These are phyloP conservation scores for Myxozyma kluyveri DNA, from an alignment of 805 yeast species.

Conservation along the genomic window DNA sequence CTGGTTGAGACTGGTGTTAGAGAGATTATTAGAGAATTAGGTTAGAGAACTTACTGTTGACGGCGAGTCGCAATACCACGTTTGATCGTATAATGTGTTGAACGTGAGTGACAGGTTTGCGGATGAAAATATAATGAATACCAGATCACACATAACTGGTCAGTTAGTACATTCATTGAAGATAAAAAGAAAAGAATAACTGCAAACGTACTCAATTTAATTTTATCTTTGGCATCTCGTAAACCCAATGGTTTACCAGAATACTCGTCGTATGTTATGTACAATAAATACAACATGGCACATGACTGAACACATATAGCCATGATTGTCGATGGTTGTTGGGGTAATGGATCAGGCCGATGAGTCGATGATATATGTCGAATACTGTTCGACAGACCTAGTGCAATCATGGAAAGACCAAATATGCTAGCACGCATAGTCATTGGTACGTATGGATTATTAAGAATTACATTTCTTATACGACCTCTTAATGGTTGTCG, in stretches of 20 bases:
- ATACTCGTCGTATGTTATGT: conserved; percentile 88
- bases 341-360: conserved; percentile 44
- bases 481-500: conserved; percentile 51
- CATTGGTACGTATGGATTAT: conserved; percentile 79
- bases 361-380: conserved; percentile 37
- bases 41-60: neutral
- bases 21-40: neutral
- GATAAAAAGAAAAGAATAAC: neutral
- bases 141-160: conserved; percentile 66
- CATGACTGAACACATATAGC: conserved; percentile 79
- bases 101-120: conserved; percentile 86
- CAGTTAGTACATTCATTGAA: conserved; percentile 1
- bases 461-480: conserved; percentile 56
- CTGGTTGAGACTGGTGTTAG: neutral
- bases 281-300: conserved; percentile 72
- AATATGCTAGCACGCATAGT: conserved; percentile 62
- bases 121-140: conserved; percentile 83
- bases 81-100: conserved; percentile 71
- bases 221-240: conserved; percentile 77
- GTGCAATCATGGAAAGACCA: conserved; percentile 60
- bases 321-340: conserved; percentile 89
- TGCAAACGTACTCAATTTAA: conserved; percentile 50
- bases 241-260: conserved; percentile 88
- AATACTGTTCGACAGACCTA: conserved; percentile 68
- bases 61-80: conserved; percentile 66